A percentile compares a stretch with the other conserved stretches of the same genome.
These are phyloP conservation scores for Scheffersomyces segobiensis DNA, from an alignment of 1,139 yeast genomes.

Conservation along the genomic window DNA sequence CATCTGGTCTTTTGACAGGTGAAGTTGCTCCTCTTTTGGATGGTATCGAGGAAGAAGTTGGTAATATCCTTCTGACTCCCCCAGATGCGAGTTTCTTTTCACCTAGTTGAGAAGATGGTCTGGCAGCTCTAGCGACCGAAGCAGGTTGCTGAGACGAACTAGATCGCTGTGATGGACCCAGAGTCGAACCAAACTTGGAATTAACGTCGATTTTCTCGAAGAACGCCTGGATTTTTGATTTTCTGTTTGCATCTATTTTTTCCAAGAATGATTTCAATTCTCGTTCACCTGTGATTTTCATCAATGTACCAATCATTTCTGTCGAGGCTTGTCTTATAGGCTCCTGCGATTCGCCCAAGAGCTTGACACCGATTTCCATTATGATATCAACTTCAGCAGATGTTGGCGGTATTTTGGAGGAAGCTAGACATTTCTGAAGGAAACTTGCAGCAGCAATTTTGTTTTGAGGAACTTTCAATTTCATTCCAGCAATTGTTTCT, in stretches of 20 bases:
- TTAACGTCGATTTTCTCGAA: constrained; percentile 59
- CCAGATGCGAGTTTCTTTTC: not conserved
- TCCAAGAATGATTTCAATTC: constrained; percentile 62
- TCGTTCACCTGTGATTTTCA: constrained; percentile 79
- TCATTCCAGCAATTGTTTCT: constrained; percentile 58
- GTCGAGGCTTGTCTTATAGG: constrained; percentile 81
- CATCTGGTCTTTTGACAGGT: constrained; percentile 52
- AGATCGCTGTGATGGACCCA: not conserved
- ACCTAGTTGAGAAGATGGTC: not conserved
- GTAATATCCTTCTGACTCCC: constrained; percentile 1
- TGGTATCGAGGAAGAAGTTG: constrained; percentile 44
- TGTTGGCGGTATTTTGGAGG: constrained; percentile 51
- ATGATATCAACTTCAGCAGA: constrained; percentile 56
- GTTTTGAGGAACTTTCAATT: constrained; percentile 82
- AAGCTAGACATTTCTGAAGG: constrained; percentile 62
- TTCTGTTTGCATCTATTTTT: constrained; percentile 72
- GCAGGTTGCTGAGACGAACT: not conserved
- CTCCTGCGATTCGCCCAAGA: constrained; percentile 80
- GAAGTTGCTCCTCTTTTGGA: constrained; percentile 68
- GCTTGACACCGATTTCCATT: constrained; percentile 55
- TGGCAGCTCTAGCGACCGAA: not conserved
- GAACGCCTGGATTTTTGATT: constrained; percentile 63
- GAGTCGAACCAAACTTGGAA: constrained; percentile 19
- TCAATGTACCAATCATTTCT: constrained; percentile 76
- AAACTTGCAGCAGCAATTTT: constrained; percentile 69